phyloP scores from a whole-genome alignment of 225 moss, liverwort and hornwort species.

The Marchantia polymorpha region DNA sequence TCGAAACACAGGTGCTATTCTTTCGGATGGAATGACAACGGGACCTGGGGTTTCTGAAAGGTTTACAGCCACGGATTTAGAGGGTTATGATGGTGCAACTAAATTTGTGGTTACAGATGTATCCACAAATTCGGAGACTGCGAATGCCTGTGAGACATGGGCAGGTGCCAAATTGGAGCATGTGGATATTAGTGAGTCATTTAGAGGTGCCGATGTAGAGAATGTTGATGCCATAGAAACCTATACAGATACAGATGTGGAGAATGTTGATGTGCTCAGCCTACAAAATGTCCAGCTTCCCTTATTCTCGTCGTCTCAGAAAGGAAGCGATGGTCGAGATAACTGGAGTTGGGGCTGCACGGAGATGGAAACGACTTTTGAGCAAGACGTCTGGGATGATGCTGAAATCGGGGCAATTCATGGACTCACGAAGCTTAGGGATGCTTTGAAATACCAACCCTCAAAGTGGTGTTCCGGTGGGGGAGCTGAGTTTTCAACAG shows the following conservation, averaged over 20 bases:
- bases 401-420: neutral
- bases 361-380: neutral
- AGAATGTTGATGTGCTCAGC: neutral
- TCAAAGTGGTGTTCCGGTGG: neutral
- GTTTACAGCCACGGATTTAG: neutral
- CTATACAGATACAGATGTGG: neutral
- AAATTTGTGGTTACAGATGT: no score
- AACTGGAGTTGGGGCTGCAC: neutral
- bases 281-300: neutral
- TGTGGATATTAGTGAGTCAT: no score
- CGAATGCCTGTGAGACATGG: no score
- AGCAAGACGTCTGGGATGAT: neutral
- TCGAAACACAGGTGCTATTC: neutral
- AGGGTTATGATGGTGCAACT: neutral
- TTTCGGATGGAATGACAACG: neutral
- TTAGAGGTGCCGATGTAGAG: neutral
- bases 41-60: neutral
- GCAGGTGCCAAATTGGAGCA: no score
- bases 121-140: no score
- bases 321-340: neutral
- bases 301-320: neutral
- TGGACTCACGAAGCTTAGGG: neutral
- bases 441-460: neutral
- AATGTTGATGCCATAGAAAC: neutral
- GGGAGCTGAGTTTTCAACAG: neutral